Evolutionary conservation across 2,329 filamentous ascomycete genomes (phyloP), one percentile per base, ranked within the genome.

Genomic region (Monosporascus sp.): DNA sequence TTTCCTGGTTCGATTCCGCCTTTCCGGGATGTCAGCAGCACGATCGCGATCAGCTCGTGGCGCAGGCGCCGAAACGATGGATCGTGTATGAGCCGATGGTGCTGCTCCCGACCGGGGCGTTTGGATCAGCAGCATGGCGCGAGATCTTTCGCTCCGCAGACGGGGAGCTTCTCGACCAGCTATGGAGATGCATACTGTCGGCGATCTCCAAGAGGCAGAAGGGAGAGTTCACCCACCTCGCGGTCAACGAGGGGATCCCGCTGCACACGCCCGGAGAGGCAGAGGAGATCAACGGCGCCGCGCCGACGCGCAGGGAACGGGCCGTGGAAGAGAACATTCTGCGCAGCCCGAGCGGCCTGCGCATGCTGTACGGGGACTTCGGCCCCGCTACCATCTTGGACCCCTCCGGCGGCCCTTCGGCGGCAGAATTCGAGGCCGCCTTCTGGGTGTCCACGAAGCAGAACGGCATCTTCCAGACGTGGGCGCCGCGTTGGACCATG

Each of bases 401-500:
- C 50, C 1, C 59, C 22, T 11, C 52, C 2, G 44, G 51, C 8
- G 51, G 65, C 57, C 56, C 65, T 9, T 67, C 67, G 0, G 51
- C 63, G 2, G 50, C 63, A 1, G 87, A 93, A 64, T 88, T 95
- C 54, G 67, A 75, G 1, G 54, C 68, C 1, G 86, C 91, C 0
- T 82, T 96, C 57, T 97, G 93, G 93, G 88, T 88, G 1, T 81
- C 78, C 14, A 86, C 87, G 5, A 82, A 79, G 50, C 91, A 96
- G 67, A 89, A 91, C 64, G 88, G 87, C 2, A 88, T 97, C 54
- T 72, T 75, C 37, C 93, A 97, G 73, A 86, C 81, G 2, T 97
- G 92, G 92, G 88, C 91, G 1, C 93, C 93, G 15, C 72, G 86
- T 1, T 92, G 91, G 78, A 96, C 91, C 26, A 97, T 97, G 92